Conservation (phyloP, 305 asterid species). For the Plantago lanceolata region DNA sequence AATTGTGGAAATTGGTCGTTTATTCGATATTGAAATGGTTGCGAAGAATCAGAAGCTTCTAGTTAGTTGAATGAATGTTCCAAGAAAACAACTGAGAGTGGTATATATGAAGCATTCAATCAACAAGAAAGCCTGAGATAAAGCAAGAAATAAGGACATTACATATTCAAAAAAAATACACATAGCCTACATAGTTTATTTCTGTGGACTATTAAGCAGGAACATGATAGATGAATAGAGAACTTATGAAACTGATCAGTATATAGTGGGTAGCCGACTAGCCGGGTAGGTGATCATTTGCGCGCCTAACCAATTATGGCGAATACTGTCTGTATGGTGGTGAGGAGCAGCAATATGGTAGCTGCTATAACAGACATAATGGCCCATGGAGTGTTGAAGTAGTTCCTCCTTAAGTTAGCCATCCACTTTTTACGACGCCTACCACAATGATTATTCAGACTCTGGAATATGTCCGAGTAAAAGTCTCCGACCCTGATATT, state of each 20-base stretch:
- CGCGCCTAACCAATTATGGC: constrained; percentile 1
- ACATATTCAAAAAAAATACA: no score
- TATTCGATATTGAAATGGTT: constrained; percentile 36
- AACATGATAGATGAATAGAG: no score
- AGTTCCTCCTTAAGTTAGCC: constrained; percentile 29
- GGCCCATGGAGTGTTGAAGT: constrained; percentile 34
- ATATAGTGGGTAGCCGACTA: no score
- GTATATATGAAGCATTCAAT: no score
- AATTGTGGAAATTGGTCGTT: constrained; percentile 36
- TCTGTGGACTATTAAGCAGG: no score
- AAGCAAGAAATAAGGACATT: no score
- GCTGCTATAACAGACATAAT: constrained; percentile 24
- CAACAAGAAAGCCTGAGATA: no score
- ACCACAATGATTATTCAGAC: constrained; percentile 22
- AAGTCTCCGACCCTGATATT: constrained; percentile 10
- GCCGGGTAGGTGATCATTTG: no score
- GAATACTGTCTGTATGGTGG: constrained; percentile 26
- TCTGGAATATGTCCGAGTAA: constrained; percentile 21
- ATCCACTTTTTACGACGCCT: constrained; percentile 23
- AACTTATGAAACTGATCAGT: no score
- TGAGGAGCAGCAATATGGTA: constrained; percentile 23
- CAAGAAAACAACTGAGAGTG: no score
- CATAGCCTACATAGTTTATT: no score
- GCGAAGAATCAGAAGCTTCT: constrained; percentile 24
- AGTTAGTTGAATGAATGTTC: no score